Evolutionary conservation across 495 filamentous ascomycete genomes (phyloP).

Genomic region (Mytilinidion resinicola): DNA sequence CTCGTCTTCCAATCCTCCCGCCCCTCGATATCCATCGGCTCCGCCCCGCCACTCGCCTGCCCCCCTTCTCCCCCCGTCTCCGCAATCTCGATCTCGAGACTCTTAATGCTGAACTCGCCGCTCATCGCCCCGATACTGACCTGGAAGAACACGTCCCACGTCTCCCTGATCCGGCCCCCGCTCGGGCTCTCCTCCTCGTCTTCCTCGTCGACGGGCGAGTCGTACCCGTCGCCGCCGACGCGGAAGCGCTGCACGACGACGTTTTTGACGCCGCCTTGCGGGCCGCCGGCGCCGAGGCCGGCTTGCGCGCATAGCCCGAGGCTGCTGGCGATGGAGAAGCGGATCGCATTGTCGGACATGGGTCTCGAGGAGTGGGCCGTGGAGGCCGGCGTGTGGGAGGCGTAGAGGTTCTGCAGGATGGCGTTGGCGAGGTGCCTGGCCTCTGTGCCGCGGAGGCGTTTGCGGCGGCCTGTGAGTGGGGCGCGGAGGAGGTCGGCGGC

Average conservation of each 20-base stretch:
- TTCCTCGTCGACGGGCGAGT: constrained; percentile 33
- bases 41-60: not conserved
- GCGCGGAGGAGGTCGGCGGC: constrained; percentile 36
- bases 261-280: constrained; percentile 25
- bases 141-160: constrained; percentile 32
- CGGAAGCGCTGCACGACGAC: constrained; percentile 32
- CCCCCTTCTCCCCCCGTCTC: not conserved
- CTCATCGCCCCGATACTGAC: constrained; percentile 24
- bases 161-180: constrained; percentile 22
- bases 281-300: constrained; percentile 28
- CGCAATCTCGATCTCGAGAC: constrained; percentile 7
- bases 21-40: constrained; percentile 32
- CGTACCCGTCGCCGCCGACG: constrained; percentile 35
- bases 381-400: constrained; percentile 13
- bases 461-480: constrained; percentile 27
- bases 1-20: constrained; percentile 27
- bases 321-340: constrained; percentile 31
- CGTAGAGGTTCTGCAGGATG: constrained; percentile 27
- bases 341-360: constrained; percentile 25
- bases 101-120: constrained; percentile 31
- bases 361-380: constrained; percentile 8
- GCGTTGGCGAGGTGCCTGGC: constrained; percentile 34
- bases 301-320: constrained; percentile 31
- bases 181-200: constrained; percentile 16
- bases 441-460: constrained; percentile 35